phyloP scores from a whole-genome alignment of 208 protist genomes.

The Crithidia expoeki region DNA sequence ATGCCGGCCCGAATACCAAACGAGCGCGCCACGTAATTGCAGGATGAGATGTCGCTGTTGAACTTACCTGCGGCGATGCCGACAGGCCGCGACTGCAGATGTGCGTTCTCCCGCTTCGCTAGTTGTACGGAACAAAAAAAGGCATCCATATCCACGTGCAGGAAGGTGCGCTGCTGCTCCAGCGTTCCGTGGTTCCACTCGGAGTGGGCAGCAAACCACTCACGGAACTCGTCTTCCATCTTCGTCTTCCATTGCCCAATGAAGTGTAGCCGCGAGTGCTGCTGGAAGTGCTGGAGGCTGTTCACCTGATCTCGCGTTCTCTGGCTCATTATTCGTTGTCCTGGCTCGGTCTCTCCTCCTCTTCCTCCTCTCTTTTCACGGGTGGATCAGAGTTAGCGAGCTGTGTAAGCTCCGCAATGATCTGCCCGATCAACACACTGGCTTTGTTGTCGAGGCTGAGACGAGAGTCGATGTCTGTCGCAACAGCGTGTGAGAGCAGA shows the following conservation, averaged over 20 bases:
- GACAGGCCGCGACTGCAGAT: conserved; percentile 76
- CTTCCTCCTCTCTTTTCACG: not conserved
- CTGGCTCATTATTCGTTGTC: conserved; percentile 15
- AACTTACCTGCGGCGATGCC: conserved; percentile 83
- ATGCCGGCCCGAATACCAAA: conserved; percentile 91
- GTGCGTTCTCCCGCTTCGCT: conserved; percentile 79
- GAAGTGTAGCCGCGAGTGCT: conserved; percentile 92
- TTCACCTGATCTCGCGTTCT: conserved; percentile 63
- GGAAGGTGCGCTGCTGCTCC: conserved; percentile 58
- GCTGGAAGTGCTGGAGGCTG: conserved; percentile 86
- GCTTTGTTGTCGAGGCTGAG: conserved; percentile 45
- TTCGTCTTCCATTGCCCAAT: conserved; percentile 93
- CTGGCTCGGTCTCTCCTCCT: not conserved
- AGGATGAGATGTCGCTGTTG: conserved; percentile 93
- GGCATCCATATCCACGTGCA: conserved; percentile 95
- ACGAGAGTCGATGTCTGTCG: conserved; percentile 45
- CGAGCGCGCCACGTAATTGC: conserved; percentile 92
- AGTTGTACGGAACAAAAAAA: conserved; percentile 95
- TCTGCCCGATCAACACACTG: conserved; percentile 30
- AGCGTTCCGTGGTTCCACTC: conserved; percentile 75
- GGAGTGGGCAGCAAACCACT: conserved; percentile 64
- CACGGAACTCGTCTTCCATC: conserved; percentile 69
- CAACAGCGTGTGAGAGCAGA: conserved; percentile 38
- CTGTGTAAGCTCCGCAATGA: conserved; percentile 37
- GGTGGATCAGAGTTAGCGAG: not conserved